Evolutionary conservation across 179 eudicot genomes (phyloP).

Genomic region (Amaranthus tricolor): DNA sequence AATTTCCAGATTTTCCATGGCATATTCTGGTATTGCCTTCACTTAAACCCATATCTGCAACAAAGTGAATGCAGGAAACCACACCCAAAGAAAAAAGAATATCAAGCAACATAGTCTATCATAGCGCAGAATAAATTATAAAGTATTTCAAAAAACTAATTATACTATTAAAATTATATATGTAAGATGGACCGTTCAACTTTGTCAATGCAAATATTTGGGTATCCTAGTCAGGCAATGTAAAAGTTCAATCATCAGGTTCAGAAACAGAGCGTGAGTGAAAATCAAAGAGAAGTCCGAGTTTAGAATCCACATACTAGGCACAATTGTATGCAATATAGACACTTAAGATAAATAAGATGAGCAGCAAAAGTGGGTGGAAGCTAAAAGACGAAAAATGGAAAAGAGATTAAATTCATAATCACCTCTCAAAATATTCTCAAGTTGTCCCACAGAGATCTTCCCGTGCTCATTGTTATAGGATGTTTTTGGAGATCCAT

Average conservation of each 20-base stretch:
- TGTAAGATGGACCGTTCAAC: background rate
- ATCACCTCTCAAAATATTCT: conserved; percentile 28
- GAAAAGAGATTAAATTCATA: background rate
- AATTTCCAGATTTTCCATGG: conserved; percentile 26
- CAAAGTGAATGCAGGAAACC: conserved; percentile 3
- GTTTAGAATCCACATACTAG: background rate
- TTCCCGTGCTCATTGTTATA: conserved; percentile 18
- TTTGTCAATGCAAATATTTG: background rate
- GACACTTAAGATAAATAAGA: background rate
- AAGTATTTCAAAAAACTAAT: background rate
- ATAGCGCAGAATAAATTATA: background rate
- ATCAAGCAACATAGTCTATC: conserved; percentile 22
- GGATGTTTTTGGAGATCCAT: conserved; percentile 5
- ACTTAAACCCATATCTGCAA: conserved; percentile 28
- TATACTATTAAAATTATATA: background rate
- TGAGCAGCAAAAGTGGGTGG: background rate
- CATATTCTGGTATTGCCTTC: conserved; percentile 21
- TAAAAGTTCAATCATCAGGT: background rate
- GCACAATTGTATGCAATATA: too few relatives aligned
- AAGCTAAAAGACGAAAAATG: background rate
- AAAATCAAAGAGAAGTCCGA: background rate
- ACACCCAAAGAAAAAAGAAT: conserved; percentile 17
- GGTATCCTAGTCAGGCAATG: background rate
- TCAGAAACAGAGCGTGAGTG: background rate
- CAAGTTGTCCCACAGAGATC: conserved; percentile 12